Evolutionary conservation across 75 land plant genomes (phyloP), one percentile per base, ranked within the genome.

Genomic region (Pinus tabuliformis): DNA sequence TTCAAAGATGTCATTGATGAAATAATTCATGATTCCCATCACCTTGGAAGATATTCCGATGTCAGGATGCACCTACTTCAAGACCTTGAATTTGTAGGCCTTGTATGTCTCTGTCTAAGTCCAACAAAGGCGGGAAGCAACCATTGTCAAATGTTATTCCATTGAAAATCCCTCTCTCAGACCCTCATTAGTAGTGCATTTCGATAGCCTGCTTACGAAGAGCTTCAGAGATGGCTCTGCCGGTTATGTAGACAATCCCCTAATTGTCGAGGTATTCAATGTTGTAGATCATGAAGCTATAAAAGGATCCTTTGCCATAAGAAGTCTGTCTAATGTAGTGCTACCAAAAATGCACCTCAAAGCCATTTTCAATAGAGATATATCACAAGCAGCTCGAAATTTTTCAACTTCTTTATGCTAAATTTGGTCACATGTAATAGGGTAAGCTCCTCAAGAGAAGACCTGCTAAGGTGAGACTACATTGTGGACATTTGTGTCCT

Each of bases 11-110:
- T 72, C 74, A 79, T 70, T 72, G 24, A 77, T 49, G 20, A 79
- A 79, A 22, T 56, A 77, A 33, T 79, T 77, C 81, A 79, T 77
- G 54, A 79, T 79, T 3, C 81, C 80, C 81, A 79, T 79, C 8
- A 80, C 81, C 56, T 79, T 79, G 22, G 65, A 77, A 20, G 81
- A 79, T 12, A 79, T 79, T 22, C 81, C 80, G 2, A 58, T 76
- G n/a, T 79, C 81, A 1, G 80, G 81, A 60, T 79, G 81, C 1
- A 79, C 81, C 68, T 79, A 58, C 58, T 72, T 72, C 17, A 77
- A 28, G 7, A 72, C 56, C 58, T 56, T 72, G 74, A 54, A 73
- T 20, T 76, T 77, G 80, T 74, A 72, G 4, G 49, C 65, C 49
- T 75, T 75, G 49, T 60, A 75, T 18, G 65, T 59, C 76, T 75